Conservation (phyloP, 192 early-diverging fungal species). For the Helicostylum pulchrum region DNA sequence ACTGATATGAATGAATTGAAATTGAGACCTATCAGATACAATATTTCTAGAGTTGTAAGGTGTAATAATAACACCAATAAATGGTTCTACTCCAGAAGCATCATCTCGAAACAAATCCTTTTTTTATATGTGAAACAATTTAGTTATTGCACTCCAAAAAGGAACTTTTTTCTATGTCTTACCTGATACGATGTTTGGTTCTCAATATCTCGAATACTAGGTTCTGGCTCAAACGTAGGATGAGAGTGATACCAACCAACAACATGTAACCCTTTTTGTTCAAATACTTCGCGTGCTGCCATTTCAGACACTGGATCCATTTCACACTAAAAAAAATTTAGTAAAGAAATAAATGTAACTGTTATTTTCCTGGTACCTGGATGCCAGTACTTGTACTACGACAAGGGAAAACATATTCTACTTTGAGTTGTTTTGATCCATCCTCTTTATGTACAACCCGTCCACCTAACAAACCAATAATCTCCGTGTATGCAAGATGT, state of each 20-base stretch:
- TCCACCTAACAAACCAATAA: slow-evolving; percentile 91
- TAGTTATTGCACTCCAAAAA: background rate
- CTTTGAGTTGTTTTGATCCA: slow-evolving; percentile 42
- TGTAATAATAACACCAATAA: slow-evolving; percentile 85
- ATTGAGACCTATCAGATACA: slow-evolving; percentile 52
- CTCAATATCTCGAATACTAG: slow-evolving; percentile 87
- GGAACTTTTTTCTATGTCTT: slow-evolving; percentile 1
- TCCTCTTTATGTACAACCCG: slow-evolving; percentile 46
- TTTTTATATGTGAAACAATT: slow-evolving; percentile 6
- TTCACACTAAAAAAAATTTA: slow-evolving; percentile 65
- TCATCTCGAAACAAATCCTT: slow-evolving; percentile 60
- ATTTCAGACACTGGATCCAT: slow-evolving; percentile 91
- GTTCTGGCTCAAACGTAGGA: slow-evolving; percentile 87
- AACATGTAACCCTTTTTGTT: slow-evolving; percentile 52
- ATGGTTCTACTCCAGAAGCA: slow-evolving; percentile 74
- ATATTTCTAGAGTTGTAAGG: slow-evolving; percentile 63
- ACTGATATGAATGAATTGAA: slow-evolving; percentile 58
- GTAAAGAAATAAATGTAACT: background rate
- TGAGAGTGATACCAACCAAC: slow-evolving; percentile 99
- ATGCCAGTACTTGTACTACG: slow-evolving; percentile 69
- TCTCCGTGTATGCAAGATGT: slow-evolving; percentile 89
- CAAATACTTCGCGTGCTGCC: slow-evolving; percentile 77
- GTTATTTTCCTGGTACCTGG: slow-evolving; percentile 14
- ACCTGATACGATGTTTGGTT: slow-evolving; percentile 87
- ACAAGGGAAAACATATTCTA: slow-evolving; percentile 79